Conservation (phyloP, 352 stramenopile species). For the Phytophthora hybrid region DNA sequence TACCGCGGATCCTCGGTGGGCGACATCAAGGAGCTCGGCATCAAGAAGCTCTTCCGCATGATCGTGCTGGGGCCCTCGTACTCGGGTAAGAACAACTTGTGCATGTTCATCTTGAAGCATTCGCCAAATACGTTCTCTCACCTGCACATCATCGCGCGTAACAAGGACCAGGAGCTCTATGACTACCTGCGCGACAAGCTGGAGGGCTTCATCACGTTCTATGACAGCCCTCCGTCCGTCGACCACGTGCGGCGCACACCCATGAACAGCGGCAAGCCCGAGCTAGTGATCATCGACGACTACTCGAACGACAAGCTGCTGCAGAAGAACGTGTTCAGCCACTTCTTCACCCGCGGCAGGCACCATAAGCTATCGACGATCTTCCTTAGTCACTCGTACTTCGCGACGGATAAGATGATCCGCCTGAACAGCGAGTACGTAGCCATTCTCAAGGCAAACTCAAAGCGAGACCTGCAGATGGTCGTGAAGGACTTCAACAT, state of each 20-base stretch:
- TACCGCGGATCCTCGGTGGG: constrained; percentile 5
- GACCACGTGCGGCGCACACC: constrained; percentile 17
- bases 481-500: constrained; percentile 28
- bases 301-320: constrained; percentile 23
- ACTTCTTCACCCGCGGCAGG: background rate
- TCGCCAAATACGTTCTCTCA: constrained; percentile 7
- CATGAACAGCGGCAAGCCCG: constrained; percentile 18
- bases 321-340: constrained; percentile 13
- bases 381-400: constrained; percentile 1
- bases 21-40: constrained; percentile 18
- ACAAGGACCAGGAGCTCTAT: constrained; percentile 29
- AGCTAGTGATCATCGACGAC: constrained; percentile 34
- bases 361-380: constrained; percentile 20
- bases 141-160: constrained; percentile 21
- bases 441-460: constrained; percentile 22
- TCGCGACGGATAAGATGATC: background rate
- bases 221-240: constrained; percentile 10
- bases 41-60: constrained; percentile 34
- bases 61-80: constrained; percentile 25
- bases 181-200: constrained; percentile 34
- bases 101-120: constrained; percentile 1
- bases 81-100: constrained; percentile 17
- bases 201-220: constrained; percentile 20
- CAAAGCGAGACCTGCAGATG: constrained; percentile 29
- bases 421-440: background rate